Evolutionary conservation across 805 yeast genomes (phyloP), one percentile per base, ranked within the genome.

Genomic region (Wickerhamiella azyma): DNA sequence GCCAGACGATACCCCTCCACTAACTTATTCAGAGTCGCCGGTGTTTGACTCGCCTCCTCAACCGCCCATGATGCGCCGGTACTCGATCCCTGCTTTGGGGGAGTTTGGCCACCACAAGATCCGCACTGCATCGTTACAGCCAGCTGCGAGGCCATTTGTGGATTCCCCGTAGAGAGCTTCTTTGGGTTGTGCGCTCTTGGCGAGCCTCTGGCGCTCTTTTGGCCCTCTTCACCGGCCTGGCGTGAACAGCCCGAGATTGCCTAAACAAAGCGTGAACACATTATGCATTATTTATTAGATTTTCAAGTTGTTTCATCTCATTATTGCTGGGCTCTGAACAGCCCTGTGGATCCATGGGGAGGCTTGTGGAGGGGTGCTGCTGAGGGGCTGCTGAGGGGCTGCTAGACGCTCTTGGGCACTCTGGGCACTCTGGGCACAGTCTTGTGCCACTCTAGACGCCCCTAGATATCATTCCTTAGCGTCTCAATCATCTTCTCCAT

Each of bases 111-210:
- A 39, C n/a, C 41, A 30, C 21, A 53, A 52, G 24, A 18, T 43
- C 14, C 55, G 57, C 14, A 48, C 56, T 2, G 47, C 51, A 5
- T 50, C 54, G 7, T 41, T 54, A 37, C 58, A 49, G 42, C 54
- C 53, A 2, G n/a, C 21, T 18, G 19, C 19, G 3, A 2, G 43
- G 30, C 43, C 43, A 4, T 10, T 28, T 13, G 9, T 10, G 3
- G 30, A 10, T 21, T 5, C 24, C 24, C 24, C 7, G 24, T 7
- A 4, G 24, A 21, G 24, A 4, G 4, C 24, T 21, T 7, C 24
- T 4, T 21, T 21, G 24, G 6, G 7, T 21, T 21, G 13, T 29
- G n/a, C n/a, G n/a, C n/a, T n/a, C n/a, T n/a, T n/a, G n/a, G n/a
- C n/a, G n/a, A n/a, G n/a, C n/a, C n/a, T n/a, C n/a, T n/a, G n/a